A percentile compares a stretch with the other conserved stretches of the same genome.
These are phyloP conservation scores for Breviolum minutum DNA, from an alignment of 73 alveolate species.

Conservation along the genomic window DNA sequence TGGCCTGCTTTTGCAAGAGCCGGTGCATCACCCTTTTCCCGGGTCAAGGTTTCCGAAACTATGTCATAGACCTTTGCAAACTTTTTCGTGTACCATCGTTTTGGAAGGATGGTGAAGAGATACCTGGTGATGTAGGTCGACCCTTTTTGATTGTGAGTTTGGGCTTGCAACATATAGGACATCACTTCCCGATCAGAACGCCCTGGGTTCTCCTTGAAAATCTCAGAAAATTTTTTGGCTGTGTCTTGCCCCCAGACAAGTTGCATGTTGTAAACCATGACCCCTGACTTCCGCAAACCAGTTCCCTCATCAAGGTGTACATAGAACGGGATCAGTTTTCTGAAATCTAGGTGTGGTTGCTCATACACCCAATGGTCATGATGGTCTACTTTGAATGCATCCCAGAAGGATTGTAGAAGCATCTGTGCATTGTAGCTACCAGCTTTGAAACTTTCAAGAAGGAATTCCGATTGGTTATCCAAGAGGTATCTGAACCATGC, in stretches of 20 bases:
- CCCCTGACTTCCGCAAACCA: constrained; percentile 11
- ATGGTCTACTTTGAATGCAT: neutral
- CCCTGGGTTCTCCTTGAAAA: neutral
- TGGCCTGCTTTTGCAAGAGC: constrained; percentile 56
- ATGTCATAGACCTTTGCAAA: neutral
- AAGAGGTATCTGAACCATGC: neutral
- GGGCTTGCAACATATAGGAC: neutral
- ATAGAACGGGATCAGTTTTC: neutral
- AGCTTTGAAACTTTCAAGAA: neutral
- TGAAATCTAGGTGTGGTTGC: neutral
- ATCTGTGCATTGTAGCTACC: neutral
- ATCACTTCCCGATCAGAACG: neutral
- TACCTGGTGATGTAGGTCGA: constrained; percentile 4
- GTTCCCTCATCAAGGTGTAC: constrained; percentile 24
- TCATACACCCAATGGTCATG: neutral
- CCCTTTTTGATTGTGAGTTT: constrained; percentile 38
- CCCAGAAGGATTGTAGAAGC: neutral
- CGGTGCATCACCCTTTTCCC: constrained; percentile 56
- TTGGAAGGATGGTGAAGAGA: constrained; percentile 40
- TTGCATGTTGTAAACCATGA: constrained; percentile 13
- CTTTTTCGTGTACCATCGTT: constrained; percentile 48
- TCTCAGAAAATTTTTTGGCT: neutral
- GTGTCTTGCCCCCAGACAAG: constrained; percentile 5
- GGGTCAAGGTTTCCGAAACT: neutral
- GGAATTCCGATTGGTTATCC: neutral